These are phyloP conservation scores for Auricularia cornea DNA, from an alignment of 768 basidiomycete species.

Conservation along the genomic window DNA sequence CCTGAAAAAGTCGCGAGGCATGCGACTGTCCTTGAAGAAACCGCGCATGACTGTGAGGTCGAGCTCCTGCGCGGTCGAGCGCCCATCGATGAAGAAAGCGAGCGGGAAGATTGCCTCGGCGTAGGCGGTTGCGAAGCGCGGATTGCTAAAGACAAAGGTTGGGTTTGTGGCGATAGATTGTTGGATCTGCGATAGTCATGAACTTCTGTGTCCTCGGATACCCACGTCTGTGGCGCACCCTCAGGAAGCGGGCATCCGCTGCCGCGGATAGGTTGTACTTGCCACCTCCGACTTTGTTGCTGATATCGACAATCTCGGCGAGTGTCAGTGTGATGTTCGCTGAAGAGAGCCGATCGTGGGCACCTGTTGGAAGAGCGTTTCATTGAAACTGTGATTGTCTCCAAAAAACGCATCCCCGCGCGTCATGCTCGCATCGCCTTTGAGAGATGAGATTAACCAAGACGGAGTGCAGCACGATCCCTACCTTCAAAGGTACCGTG, in stretches of 20 bases:
- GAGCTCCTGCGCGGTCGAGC: neutral
- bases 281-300: neutral
- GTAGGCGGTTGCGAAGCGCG: slow-evolving; percentile 3
- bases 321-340: neutral
- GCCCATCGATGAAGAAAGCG: slow-evolving; percentile 4
- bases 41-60: slow-evolving; percentile 1
- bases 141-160: slow-evolving; percentile 1
- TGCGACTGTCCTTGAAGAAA: slow-evolving; percentile 1
- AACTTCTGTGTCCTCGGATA: neutral
- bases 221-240: neutral
- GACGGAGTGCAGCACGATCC: neutral
- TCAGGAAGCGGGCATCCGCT: neutral
- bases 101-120: slow-evolving; percentile 6
- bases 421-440: slow-evolving; percentile 7
- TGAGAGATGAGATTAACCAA: neutral
- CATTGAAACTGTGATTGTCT: slow-evolving; percentile 5
- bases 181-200: slow-evolving; percentile 1
- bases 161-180: slow-evolving; percentile 7
- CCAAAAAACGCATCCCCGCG: slow-evolving; percentile 7
- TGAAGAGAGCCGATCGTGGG: neutral
- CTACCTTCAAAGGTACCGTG: slow-evolving; percentile 6
- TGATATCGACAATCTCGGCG: neutral
- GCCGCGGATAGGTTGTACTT: neutral
- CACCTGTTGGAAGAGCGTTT: slow-evolving; percentile 4
- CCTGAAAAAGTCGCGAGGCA: slow-evolving; percentile 2